Evolutionary conservation across 208 protist species (phyloP).

Genomic region (Trypanosoma congolense): DNA sequence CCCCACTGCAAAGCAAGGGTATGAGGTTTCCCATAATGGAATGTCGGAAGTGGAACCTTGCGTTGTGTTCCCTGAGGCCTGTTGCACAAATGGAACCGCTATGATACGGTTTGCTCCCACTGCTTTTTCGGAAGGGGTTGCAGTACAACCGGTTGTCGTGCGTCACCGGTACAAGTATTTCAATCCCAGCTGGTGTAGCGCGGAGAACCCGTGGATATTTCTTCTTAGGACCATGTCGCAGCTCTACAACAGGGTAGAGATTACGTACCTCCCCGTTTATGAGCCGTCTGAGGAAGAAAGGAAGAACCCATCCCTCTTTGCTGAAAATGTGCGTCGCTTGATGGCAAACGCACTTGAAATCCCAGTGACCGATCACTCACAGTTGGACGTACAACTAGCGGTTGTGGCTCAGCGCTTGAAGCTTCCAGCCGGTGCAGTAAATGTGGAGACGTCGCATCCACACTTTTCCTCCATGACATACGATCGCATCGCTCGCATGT

Average conservation of each 20-base stretch:
- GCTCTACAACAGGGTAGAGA: conserved; percentile 22
- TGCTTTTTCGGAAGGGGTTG: conserved; percentile 34
- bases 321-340: conserved; percentile 19
- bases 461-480: conserved; percentile 13
- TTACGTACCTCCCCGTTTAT: conserved; percentile 35
- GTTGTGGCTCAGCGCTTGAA: not conserved
- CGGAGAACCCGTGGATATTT: not conserved
- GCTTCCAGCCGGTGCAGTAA: conserved; percentile 11
- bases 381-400: conserved; percentile 6
- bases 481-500: conserved; percentile 12
- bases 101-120: conserved; percentile 44
- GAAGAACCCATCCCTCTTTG: conserved; percentile 25
- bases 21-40: not conserved
- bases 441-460: conserved; percentile 13
- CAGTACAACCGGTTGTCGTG: conserved; percentile 53
- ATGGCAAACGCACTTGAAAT: conserved; percentile 21
- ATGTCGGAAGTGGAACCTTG: conserved; percentile 7
- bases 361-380: conserved; percentile 19
- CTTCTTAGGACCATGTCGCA: conserved; percentile 23
- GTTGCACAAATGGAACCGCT: conserved; percentile 34
- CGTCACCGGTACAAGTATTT: conserved; percentile 26
- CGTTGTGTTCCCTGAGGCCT: conserved; percentile 57
- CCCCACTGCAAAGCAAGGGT: not conserved
- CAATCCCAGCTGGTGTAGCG: conserved; percentile 27
- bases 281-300: conserved; percentile 23